Percentiles rank a stretch among this genome's conserved stretches.
phyloP scores from a whole-genome alignment of 371 early-diverging fungal genomes.

The Mucor plumbeus region DNA sequence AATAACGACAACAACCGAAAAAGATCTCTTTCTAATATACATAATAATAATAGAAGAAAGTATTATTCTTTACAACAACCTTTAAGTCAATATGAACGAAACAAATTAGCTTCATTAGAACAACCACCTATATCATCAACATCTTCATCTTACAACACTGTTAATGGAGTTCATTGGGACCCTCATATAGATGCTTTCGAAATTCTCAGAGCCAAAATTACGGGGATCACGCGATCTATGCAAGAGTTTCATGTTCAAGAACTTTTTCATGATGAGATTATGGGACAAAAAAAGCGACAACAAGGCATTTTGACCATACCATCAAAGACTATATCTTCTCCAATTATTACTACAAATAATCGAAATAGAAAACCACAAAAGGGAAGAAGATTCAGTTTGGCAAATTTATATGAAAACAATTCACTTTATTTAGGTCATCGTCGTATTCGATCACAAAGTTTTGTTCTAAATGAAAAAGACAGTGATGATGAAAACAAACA shows the following conservation, averaged over 20 bases:
- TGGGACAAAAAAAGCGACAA: constrained; percentile 26
- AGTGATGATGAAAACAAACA: constrained; percentile 8
- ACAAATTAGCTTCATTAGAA: constrained; percentile 9
- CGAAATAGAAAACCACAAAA: neutral
- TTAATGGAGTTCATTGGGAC: constrained; percentile 35
- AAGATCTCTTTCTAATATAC: neutral
- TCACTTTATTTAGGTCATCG: constrained; percentile 18
- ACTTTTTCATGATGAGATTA: constrained; percentile 42
- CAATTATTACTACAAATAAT: constrained; percentile 1
- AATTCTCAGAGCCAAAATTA: constrained; percentile 52
- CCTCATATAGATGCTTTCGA: constrained; percentile 55
- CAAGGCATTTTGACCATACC: neutral
- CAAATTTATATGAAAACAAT: constrained; percentile 1
- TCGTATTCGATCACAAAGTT: constrained; percentile 19
- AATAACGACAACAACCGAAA: constrained; percentile 12
- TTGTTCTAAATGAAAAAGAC: neutral
- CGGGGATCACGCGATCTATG: constrained; percentile 52
- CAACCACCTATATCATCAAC: neutral
- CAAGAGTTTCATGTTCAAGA: constrained; percentile 54
- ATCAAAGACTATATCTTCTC: constrained; percentile 7
- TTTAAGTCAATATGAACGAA: constrained; percentile 10
- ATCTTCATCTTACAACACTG: neutral
- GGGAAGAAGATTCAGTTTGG: constrained; percentile 13
- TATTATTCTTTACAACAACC: constrained; percentile 12
- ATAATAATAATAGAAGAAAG: constrained; percentile 4